Conservation (phyloP, 192 early-diverging fungal species). For the Allomyces macrogynus region DNA sequence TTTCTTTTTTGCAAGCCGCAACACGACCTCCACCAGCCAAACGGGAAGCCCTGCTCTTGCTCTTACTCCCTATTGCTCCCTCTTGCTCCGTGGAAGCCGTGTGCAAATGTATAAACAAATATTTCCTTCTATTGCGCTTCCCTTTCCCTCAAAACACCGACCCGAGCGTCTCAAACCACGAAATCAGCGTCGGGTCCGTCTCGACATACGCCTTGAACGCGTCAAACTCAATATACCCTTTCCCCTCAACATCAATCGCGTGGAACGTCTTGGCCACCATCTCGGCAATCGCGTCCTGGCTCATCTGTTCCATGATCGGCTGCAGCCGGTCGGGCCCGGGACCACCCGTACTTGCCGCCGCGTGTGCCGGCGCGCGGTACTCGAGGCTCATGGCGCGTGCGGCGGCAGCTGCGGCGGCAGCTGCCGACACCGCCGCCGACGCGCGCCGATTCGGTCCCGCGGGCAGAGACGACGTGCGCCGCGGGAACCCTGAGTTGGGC, state of each 20-base stretch:
- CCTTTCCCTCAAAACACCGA: constrained; percentile 23
- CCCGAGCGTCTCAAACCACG: constrained; percentile 84
- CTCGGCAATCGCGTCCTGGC: constrained; percentile 78
- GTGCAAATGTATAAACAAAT: too few relatives aligned
- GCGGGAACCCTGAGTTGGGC: constrained; percentile 5
- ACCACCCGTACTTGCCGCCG: background rate
- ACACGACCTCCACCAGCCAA: too few relatives aligned
- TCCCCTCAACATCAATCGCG: constrained; percentile 26
- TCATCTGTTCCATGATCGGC: constrained; percentile 80
- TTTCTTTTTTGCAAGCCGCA: too few relatives aligned
- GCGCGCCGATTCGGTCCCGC: constrained; percentile 4
- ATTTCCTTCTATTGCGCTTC: too few relatives aligned
- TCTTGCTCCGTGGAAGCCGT: too few relatives aligned
- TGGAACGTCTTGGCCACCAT: constrained; percentile 78
- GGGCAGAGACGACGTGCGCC: constrained; percentile 2
- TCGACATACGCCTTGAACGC: constrained; percentile 65
- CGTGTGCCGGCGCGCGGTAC: background rate
- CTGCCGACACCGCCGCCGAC: constrained; percentile 6
- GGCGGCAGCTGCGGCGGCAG: constrained; percentile 4
- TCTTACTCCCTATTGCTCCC: too few relatives aligned
- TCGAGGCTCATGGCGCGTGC: constrained; percentile 1
- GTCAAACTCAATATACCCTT: constrained; percentile 49
- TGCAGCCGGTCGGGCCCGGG: constrained; percentile 35
- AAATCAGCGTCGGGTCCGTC: constrained; percentile 54
- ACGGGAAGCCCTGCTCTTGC: too few relatives aligned